Base-by-base conservation (phyloP, 164 flowering plant species). In the Vitis rotundifolia region DNA sequence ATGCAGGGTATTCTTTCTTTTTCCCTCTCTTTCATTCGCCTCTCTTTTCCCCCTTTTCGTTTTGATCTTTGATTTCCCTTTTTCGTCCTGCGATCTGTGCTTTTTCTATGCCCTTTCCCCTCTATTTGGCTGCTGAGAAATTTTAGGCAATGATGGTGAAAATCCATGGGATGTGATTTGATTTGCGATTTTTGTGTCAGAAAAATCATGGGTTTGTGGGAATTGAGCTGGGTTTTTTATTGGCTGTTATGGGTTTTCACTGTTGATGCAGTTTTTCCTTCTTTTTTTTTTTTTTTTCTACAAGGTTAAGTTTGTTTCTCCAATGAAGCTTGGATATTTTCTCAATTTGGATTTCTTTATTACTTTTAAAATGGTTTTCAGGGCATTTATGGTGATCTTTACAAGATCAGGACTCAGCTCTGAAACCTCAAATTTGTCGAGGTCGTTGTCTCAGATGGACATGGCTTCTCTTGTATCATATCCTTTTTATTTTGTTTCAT, bases 1-100 rank as follows among this genome's bases (percentile, higher is more conserved):
- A 55, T 66, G 61, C 95, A 85, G 76, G 95, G 98, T 91, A 28
- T 52, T 19, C 29, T 55, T 54, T 61, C 50, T 31, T 59, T 72
- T 13, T 15, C 63, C 13, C 62, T 4, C 52, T 50, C n/a, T 3
- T 59, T 44, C 57, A 18, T 5, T 60, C 31, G 55, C 68, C 11
- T 12, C 18, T 49, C 3, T n/a, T 47, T 66, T 8, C 22, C 31
- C 18, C 5, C 50, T 51, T 51, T n/a, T 67, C 18, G 3, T 48
- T 54, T 16, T 63, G 9, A 31, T 61, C 2, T 59, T 6, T 16
- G 18, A n/a, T 64, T 28, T 53, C 2, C 1, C 10, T 57, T 29
- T 11, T 11, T 31, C 19, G 10, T 8, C 8, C 54, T 14, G 49
- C 67, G 64, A 28, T 63, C 50, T 59, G 10, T 11, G 52, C n/a